Evolutionary conservation across 768 basidiomycete genomes (phyloP), one percentile per base, ranked within the genome.

Genomic region (Russula virescens): DNA sequence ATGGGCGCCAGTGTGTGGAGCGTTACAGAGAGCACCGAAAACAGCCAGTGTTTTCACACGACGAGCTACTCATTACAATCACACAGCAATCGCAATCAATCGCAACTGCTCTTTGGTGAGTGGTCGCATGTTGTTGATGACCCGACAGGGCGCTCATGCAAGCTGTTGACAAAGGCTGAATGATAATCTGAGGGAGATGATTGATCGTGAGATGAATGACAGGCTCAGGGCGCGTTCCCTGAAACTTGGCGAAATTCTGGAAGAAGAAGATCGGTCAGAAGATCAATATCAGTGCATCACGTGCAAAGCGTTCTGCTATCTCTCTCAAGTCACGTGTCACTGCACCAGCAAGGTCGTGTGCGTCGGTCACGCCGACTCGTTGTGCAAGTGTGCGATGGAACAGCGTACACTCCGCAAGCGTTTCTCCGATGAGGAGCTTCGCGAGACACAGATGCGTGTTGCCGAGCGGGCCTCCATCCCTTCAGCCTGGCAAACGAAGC

Each of bases 1-100:
- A 83, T 66, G 97, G 91, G 40, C 82, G 89, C 45, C 90, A 90
- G 60, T 97, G 94, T 71, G 93, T 95, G 14, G 81, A 87, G 70
- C 83, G 91, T 47, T 98, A 99, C 73, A 86, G 91, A 69, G 86
- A 91, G 66, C 89, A 97, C 74, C 77, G 85, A 73, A 98, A 98
- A 73, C 79, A 91, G 45, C 97, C 97, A 5, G 97, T 99, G 5
- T 99, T 99, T 75, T 98, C 94, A 35, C 97, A 99, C 73, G 94
- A 98, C 69, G 97, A 98, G 75, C 82, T 98, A 26, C 81, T 99
- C 66, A 84, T 98, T 72, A 96, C 96, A n/a, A 95, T 98, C 71
- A 94, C 91, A n/a, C 87, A 93, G 69, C 92, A 96, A 73, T 94
- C 94, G 3, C 84, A 88, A 58, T 88, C 88, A 19, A 95, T 97